Percentiles rank a stretch among this genome's conserved stretches.
Evolutionary conservation across 257 asterid genomes (phyloP).

Genomic region (Solanum megistacrolobum): DNA sequence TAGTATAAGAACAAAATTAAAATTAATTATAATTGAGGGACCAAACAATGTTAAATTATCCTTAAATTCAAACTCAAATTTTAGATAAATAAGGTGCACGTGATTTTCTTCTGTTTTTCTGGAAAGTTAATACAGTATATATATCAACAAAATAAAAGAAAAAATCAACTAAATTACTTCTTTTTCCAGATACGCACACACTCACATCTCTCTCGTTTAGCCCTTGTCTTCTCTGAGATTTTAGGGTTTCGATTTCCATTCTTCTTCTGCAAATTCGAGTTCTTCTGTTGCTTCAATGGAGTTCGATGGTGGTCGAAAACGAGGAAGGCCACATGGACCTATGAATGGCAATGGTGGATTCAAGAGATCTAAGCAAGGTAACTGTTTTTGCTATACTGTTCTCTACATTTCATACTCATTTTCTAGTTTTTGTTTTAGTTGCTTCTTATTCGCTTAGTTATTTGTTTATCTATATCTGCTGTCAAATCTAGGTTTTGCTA

Average conservation of each 20-base stretch:
- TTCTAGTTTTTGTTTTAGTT: background rate
- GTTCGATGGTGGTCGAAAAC: slow-evolving; percentile 43
- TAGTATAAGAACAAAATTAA: background rate
- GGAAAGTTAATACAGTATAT: background rate
- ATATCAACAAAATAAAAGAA: background rate
- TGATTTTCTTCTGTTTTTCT: background rate
- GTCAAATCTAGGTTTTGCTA: slow-evolving; percentile 6
- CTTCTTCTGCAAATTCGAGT: background rate
- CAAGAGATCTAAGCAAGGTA: slow-evolving; percentile 56
- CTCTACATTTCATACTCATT: background rate
- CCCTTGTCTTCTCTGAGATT: background rate
- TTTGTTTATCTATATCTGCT: background rate
- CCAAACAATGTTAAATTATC: background rate
- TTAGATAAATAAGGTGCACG: background rate
- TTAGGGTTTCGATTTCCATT: background rate
- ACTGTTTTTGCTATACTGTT: background rate
- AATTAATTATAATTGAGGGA: background rate
- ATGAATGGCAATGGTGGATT: slow-evolving; percentile 48
- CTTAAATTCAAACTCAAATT: background rate
- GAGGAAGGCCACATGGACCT: slow-evolving; percentile 42
- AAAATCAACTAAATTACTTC: background rate
- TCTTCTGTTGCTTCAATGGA: slow-evolving; percentile 27
- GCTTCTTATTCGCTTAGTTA: background rate
- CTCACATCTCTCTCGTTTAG: background rate
- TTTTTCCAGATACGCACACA: background rate